Conservation (phyloP, 306 rosid species). For the Luffa acutangula region DNA sequence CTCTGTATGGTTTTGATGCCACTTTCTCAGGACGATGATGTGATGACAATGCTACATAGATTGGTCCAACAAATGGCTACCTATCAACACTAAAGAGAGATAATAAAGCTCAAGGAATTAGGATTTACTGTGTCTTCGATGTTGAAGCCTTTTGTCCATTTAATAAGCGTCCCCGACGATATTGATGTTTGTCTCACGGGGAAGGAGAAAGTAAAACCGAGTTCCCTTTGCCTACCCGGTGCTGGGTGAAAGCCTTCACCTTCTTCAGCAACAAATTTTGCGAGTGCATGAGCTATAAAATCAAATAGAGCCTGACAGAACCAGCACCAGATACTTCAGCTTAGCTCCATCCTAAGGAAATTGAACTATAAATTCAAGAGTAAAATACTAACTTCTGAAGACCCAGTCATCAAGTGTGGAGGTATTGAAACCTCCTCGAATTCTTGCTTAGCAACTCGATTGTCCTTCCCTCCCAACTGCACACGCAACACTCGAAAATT, state of each 20-base stretch:
- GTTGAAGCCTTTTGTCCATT: conserved; percentile 93
- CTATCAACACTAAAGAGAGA: conserved; percentile 8
- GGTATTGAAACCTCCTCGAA: conserved; percentile 78
- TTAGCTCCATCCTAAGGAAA: not conserved
- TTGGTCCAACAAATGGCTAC: not conserved
- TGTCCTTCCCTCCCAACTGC: conserved; percentile 63
- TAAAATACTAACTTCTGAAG: conserved; percentile 54
- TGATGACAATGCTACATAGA: not conserved
- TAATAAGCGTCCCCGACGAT: conserved; percentile 77
- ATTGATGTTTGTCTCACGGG: conserved; percentile 92
- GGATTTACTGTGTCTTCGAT: conserved; percentile 69
- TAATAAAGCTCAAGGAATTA: conserved; percentile 19
- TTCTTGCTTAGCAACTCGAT: conserved; percentile 42
- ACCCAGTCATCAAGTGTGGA: conserved; percentile 73
- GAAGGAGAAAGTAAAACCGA: conserved; percentile 96
- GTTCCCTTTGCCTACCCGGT: conserved; percentile 81
- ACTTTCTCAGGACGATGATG: not conserved
- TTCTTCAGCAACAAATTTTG: conserved; percentile 64
- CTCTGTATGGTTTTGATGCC: not conserved
- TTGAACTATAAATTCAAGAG: conserved; percentile 12
- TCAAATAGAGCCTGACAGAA: conserved; percentile 67
- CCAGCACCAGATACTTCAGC: conserved; percentile 14
- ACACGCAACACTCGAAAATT: conserved; percentile 85
- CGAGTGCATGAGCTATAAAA: conserved; percentile 66
- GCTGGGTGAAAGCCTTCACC: conserved; percentile 59